Base-by-base conservation (phyloP, 2,329 filamentous ascomycete genomes). In the Ambrosiella xylebori region DNA sequence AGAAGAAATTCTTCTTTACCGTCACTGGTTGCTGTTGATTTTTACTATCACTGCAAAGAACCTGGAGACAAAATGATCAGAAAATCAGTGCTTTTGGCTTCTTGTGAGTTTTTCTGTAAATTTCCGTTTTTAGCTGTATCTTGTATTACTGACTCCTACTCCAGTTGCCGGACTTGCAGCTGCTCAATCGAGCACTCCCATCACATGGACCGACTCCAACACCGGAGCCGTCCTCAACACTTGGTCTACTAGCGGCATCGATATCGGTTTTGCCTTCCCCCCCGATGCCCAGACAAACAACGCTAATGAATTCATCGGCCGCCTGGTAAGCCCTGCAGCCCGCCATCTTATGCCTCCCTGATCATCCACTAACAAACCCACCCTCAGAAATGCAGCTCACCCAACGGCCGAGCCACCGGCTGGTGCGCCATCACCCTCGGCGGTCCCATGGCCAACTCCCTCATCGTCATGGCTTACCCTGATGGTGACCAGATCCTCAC, bases 401-500 rank as follows among this genome's bases (percentile, higher is more conserved):
- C 54, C 9, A 59, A 53, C 13, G 58, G 55, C 56, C 50, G 53
- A 17, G 69, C 71, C 2, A 71, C 72, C 27, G 80, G 79, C 13
- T 83, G 77, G 76, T 76, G 78, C 64, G 79, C 79, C 62, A 64
- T 84, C 17, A 75, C 76, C 0, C 71, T 82, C 57, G 75, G 74
- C 8, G 74, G 76, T 3, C 69, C 71, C 54, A 84, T 84, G 81
- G 76, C 74, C 7, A 74, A 75, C 62, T 74, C 74, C 41, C 69
- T 84, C 2, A 73, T 84, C 56, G 68, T 84, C 13, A 69, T 81
- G 62, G 77, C 77, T 1, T 84, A 78, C 73, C 74, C 79, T 2
- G 71, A 76, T 61, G 71, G 74, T 17, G 70, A 72, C 13, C 66
- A 77, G 40, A 71, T 84, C 54, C 68, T 78, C 36, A 81, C 80